Conservation (phyloP, 306 rosid species). For the Vigna angularis region DNA sequence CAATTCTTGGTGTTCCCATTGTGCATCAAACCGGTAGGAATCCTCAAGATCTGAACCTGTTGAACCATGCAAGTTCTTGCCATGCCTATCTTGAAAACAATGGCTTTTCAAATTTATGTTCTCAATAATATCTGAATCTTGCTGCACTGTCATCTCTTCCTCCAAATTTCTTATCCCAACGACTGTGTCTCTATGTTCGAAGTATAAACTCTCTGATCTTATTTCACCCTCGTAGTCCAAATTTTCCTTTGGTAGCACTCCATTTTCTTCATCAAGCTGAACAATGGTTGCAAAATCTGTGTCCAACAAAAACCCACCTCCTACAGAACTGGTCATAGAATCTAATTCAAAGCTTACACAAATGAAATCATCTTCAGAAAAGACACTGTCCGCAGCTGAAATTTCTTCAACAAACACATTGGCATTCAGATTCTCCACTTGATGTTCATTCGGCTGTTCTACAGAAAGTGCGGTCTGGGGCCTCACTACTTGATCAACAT, state of each 20-base stretch:
- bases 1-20: constrained; percentile 21
- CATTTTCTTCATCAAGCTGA: constrained; percentile 38
- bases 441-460: constrained; percentile 38
- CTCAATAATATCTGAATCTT: constrained; percentile 10
- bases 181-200: constrained; percentile 50
- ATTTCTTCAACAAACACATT: constrained; percentile 2
- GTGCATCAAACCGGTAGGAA: constrained; percentile 12
- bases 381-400: constrained; percentile 31
- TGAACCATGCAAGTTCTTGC: constrained; percentile 9
- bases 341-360: constrained; percentile 49
- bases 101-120: neutral
- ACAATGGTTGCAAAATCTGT: constrained; percentile 45
- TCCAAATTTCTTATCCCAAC: constrained; percentile 38
- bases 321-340: constrained; percentile 42
- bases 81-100: constrained; percentile 19
- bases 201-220: constrained; percentile 37
- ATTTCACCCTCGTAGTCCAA: constrained; percentile 22
- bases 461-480: neutral
- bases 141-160: constrained; percentile 16
- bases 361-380: constrained; percentile 37
- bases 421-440: constrained; percentile 23
- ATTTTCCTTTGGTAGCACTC: constrained; percentile 29
- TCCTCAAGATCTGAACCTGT: constrained; percentile 25
- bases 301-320: constrained; percentile 48
- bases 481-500: constrained; percentile 30